These are phyloP conservation scores for Gossypium australe DNA, from an alignment of 345 rosid species.

Conservation along the genomic window DNA sequence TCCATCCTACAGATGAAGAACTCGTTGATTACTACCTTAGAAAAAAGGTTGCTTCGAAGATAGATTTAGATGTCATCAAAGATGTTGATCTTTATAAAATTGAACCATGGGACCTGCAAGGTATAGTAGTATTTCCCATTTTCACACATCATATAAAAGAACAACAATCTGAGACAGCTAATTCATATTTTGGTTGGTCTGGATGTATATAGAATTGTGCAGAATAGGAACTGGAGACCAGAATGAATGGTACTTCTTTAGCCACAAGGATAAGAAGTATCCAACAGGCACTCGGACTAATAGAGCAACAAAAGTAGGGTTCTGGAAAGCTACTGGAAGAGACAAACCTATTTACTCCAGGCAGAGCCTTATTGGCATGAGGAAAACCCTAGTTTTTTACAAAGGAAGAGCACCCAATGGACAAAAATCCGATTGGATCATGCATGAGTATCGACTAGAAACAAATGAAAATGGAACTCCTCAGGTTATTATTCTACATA, in stretches of 20 bases:
- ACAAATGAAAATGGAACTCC: slow-evolving; percentile 80
- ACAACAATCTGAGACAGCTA: no score
- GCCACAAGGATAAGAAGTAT: slow-evolving; percentile 97
- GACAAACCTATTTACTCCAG: slow-evolving; percentile 80
- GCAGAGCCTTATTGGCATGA: slow-evolving; percentile 81
- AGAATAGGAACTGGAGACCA: slow-evolving; percentile 87
- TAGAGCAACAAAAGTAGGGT: slow-evolving; percentile 94
- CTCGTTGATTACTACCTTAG: slow-evolving; percentile 70
- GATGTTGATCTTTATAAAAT: slow-evolving; percentile 76
- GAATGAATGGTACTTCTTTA: slow-evolving; percentile 97
- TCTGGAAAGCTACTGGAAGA: slow-evolving; percentile 99
- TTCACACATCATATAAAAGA: neutral
- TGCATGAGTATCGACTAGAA: slow-evolving; percentile 96
- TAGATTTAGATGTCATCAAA: slow-evolving; percentile 67
- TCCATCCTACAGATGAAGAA: slow-evolving; percentile 80
- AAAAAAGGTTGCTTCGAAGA: slow-evolving; percentile 58
- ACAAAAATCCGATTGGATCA: slow-evolving; percentile 92
- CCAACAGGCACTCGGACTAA: slow-evolving; percentile 98
- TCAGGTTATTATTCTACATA: slow-evolving; percentile 33
- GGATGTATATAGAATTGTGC: slow-evolving; percentile 50
- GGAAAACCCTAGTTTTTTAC: slow-evolving; percentile 91
- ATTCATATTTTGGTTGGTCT: neutral
- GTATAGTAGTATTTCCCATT: slow-evolving; percentile 21
- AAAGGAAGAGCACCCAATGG: slow-evolving; percentile 98
- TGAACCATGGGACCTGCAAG: slow-evolving; percentile 83